Base-by-base conservation (phyloP, 768 basidiomycete species). In the Suillus hirtellus region DNA sequence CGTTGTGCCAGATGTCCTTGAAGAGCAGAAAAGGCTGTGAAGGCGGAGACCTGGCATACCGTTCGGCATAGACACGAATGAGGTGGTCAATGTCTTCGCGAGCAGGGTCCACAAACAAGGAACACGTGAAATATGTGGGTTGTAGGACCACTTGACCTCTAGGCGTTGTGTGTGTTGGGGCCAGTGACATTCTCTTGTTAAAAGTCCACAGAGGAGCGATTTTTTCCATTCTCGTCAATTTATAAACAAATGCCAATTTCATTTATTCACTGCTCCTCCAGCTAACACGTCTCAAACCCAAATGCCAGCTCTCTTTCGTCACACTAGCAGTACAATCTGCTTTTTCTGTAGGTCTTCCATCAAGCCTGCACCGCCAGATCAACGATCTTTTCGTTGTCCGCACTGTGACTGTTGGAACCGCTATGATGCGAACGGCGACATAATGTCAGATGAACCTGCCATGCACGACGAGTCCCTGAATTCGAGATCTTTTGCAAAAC, bases 381-480 rank as follows among this genome's bases (percentile, higher is more conserved):
- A 81, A 3, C 79, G 77, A 14, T 82, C 84, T 52, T 93, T 90
- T 73, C 81, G 83, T 60, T 93, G 92, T 66, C 76, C 85, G 14
- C 75, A 83, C 11, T 93, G 92, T 69, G 76, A 77, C 47, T 92
- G 89, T 72, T 86, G 86, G 86, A 95, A 94, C 73, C 83, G 86
- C 53, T 92, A 84, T 71, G 86, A 90, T 68, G 74, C 84, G 59
- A 72, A 79, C 14, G 94, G 93, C 43, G 86, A 93, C 66, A 93
- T 96, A 66, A 68, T 89, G 43, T 92, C 92, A 1, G 89, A 94
- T 69, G 89, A 95, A 61, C 91, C 93, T 19, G 92, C 93, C 1
- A 95, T 95, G 92, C 87, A 92, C 70, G 86, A 93, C 66, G 86
- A 93, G 70, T 74, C 81, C 1, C 68, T 96, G 66, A 96, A 95